Evolutionary conservation across 768 basidiomycete genomes (phyloP).

Genomic region (Suillus plorans): DNA sequence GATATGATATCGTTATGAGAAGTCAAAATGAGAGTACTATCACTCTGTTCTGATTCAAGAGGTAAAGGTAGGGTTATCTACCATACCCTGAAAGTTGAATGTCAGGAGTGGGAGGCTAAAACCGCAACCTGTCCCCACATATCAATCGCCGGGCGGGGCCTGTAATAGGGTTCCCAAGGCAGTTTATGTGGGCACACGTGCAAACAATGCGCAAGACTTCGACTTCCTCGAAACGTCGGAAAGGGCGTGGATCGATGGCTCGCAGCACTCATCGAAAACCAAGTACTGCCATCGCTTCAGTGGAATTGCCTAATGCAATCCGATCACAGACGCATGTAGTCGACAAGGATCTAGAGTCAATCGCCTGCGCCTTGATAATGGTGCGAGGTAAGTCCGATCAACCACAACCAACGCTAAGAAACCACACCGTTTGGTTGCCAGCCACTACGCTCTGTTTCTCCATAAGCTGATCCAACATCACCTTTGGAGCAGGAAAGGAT

Average conservation of each 20-base stretch:
- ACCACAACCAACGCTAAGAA: not conserved
- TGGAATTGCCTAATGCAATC: not conserved
- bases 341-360: not conserved
- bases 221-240: slow-evolving; percentile 1
- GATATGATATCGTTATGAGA: not conserved
- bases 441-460: not conserved
- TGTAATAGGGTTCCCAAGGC: not conserved
- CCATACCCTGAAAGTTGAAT: not conserved
- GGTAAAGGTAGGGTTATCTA: too few relatives aligned
- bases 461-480: not conserved
- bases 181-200: not conserved
- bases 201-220: slow-evolving; percentile 2
- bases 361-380: not conserved
- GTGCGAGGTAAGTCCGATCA: not conserved
- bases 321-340: not conserved
- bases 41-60: not conserved
- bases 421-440: not conserved
- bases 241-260: slow-evolving; percentile 2
- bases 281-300: not conserved
- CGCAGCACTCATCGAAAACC: not conserved
- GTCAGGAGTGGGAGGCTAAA: not conserved
- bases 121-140: not conserved
- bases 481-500: not conserved
- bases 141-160: not conserved
- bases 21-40: not conserved